Conservation (phyloP, 73 alveolate species). For the Paraurostyla sp. region DNA sequence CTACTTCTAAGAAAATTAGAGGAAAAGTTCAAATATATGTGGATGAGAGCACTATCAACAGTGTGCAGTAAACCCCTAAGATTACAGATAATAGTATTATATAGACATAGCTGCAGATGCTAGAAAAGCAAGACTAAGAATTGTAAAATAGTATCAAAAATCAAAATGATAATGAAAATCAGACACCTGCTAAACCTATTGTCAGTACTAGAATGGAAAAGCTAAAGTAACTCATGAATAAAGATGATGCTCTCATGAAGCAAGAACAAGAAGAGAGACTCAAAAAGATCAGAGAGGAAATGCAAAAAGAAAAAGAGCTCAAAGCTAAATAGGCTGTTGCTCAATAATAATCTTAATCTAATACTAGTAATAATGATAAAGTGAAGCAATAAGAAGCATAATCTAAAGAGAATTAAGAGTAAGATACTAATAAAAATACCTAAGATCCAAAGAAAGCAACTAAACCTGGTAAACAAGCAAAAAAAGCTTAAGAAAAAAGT, state of each 20-base stretch:
- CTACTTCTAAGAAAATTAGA: constrained; percentile 45
- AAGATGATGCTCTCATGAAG: neutral
- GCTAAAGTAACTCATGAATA: neutral
- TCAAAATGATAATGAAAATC: neutral
- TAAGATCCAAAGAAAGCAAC: constrained; percentile 50
- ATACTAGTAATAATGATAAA: neutral
- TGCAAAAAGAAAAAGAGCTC: neutral
- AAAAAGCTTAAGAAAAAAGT: too few species aligned
- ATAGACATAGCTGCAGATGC: neutral
- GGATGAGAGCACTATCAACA: neutral
- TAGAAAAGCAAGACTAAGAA: neutral
- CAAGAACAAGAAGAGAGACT: constrained; percentile 38
- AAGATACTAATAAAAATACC: neutral
- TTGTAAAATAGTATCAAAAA: neutral
- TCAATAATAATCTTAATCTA: too few species aligned
- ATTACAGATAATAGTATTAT: neutral
- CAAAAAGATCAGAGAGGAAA: constrained; percentile 24
- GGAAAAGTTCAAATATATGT: constrained; percentile 47
- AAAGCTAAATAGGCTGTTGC: neutral
- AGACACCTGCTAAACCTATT: neutral
- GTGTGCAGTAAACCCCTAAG: constrained; percentile 21
- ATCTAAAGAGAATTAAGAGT: constrained; percentile 29
- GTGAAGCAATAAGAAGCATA: constrained; percentile 8
- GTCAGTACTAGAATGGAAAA: neutral
- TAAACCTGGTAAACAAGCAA: too few species aligned